These are phyloP conservation scores for Botrytis porri DNA, from an alignment of 2,329 filamentous ascomycete genomes.

Conservation along the genomic window DNA sequence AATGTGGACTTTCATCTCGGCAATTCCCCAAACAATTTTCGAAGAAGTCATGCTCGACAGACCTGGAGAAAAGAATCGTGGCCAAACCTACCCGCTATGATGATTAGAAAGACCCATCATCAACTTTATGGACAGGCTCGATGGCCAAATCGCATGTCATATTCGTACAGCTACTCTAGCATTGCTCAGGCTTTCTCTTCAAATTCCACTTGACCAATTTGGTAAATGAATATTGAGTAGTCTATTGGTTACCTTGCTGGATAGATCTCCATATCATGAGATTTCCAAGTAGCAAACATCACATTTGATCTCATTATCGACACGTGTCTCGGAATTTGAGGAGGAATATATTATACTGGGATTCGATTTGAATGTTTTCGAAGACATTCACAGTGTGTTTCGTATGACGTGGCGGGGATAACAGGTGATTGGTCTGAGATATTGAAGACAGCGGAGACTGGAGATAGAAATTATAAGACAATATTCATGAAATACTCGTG, in stretches of 20 bases:
- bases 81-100: neutral
- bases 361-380: neutral
- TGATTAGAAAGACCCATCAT: neutral
- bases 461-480: neutral
- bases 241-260: neutral
- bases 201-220: neutral
- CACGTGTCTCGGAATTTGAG: constrained; percentile 8
- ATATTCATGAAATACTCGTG: neutral
- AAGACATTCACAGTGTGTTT: neutral
- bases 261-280: neutral
- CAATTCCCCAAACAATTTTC: neutral
- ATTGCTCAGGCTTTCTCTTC: neutral
- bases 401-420: constrained; percentile 11
- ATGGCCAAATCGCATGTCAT: neutral
- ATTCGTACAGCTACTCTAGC: neutral
- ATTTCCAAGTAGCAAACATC: neutral
- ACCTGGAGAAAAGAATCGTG: neutral
- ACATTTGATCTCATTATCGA: neutral
- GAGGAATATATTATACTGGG: neutral
- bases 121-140: neutral
- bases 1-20: neutral
- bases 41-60: neutral
- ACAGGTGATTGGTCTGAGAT: neutral
- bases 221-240: neutral
- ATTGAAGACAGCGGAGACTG: neutral